These are phyloP conservation scores for Quercus cerris DNA, from an alignment of 306 rosid species.

Conservation along the genomic window DNA sequence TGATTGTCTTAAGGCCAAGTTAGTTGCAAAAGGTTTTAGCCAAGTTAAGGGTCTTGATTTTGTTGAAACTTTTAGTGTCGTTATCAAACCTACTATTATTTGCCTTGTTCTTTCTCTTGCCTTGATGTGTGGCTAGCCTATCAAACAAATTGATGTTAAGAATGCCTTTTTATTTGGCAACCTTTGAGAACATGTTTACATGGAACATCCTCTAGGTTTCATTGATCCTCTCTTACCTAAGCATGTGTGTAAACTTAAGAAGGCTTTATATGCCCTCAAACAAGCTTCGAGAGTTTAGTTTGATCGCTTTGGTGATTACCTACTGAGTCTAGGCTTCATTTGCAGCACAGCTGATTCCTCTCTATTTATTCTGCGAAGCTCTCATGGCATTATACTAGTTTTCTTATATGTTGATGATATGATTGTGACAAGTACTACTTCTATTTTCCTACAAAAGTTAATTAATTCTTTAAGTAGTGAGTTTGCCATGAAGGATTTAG, in stretches of 20 bases:
- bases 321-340: not conserved
- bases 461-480: not conserved
- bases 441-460: not conserved
- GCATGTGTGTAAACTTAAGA: not conserved
- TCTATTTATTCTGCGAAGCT: not conserved
- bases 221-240: not conserved
- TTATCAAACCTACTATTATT: not conserved
- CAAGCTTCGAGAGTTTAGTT: not conserved
- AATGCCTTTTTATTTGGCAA: not conserved
- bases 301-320: not conserved
- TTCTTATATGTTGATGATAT: not conserved
- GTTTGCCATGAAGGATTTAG: not conserved
- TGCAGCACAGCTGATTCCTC: not conserved
- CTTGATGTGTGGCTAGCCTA: not conserved
- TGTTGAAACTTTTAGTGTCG: not conserved
- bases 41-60: not conserved
- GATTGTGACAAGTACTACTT: not conserved
- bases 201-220: not conserved
- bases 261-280: not conserved
- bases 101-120: not conserved
- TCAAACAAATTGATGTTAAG: not conserved
- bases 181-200: not conserved
- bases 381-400: not conserved
- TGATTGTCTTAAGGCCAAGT: not conserved
- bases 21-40: not conserved